Evolutionary conservation across 768 basidiomycete genomes (phyloP).

Genomic region (Mycena leptocephala): DNA sequence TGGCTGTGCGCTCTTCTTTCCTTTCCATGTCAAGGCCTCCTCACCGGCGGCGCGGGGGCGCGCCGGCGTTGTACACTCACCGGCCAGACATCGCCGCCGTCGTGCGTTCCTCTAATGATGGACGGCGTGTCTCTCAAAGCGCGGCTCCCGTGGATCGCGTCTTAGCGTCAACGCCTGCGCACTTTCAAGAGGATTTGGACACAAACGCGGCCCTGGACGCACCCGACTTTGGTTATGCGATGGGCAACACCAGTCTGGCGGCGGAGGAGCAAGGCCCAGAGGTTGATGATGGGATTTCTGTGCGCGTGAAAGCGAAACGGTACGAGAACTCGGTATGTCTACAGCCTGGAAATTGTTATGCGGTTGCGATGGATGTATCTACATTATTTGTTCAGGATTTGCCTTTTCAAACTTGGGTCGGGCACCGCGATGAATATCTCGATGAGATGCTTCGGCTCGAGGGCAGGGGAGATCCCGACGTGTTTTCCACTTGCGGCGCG

Average conservation of each 20-base stretch:
- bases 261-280: not conserved
- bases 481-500: not conserved
- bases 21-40: too few relatives aligned
- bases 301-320: not conserved
- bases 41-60: too few relatives aligned
- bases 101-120: not conserved
- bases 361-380: too few relatives aligned
- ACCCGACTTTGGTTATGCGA: not conserved
- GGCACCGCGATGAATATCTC: not conserved
- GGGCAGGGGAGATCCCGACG: not conserved
- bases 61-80: not conserved
- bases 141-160: not conserved
- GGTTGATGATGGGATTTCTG: not conserved
- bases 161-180: not conserved
- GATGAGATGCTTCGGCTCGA: constrained; percentile 10
- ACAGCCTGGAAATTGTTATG: not conserved
- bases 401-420: not conserved
- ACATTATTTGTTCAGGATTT: not conserved
- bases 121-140: not conserved
- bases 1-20: too few relatives aligned
- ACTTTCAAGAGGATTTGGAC: not conserved
- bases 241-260: not conserved
- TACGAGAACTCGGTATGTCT: not conserved
- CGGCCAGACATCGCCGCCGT: not conserved
- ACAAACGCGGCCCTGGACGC: not conserved